phyloP scores from a whole-genome alignment of 2,329 filamentous ascomycete species.

The Aspergillus novofumigatus region DNA sequence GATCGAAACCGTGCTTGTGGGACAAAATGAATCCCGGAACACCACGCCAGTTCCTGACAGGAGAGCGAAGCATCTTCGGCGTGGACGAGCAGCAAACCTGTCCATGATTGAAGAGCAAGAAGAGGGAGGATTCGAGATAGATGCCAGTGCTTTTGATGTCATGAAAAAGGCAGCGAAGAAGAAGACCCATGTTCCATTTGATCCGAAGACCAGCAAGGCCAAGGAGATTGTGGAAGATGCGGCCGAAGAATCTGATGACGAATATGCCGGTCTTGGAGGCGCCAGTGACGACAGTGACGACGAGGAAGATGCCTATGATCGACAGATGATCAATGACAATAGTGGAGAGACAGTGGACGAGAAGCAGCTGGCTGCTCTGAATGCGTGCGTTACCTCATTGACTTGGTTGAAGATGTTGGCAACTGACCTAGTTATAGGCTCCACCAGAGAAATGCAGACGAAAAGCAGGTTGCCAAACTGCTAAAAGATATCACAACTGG shows the following conservation, averaged over 20 bases:
- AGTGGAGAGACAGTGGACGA: conserved; percentile 73
- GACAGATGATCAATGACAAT: conserved; percentile 87
- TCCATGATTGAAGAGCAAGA: conserved; percentile 45
- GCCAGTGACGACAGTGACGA: conserved; percentile 80
- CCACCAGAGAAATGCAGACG: conserved; percentile 72
- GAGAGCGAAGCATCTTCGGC: conserved; percentile 53
- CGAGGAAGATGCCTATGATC: conserved; percentile 70
- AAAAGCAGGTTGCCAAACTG: conserved; percentile 83
- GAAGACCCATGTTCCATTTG: conserved; percentile 58
- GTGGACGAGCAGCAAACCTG: conserved; percentile 40
- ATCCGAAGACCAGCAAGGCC: conserved; percentile 83
- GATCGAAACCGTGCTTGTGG: conserved; percentile 62
- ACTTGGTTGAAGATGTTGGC: conserved; percentile 1
- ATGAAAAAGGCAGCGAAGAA: conserved; percentile 62
- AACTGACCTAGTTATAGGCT: conserved; percentile 52
- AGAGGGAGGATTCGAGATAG: conserved; percentile 34
- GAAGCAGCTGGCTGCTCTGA: conserved; percentile 76
- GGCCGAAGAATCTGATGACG: conserved; percentile 95
- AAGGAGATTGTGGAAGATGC: conserved; percentile 87
- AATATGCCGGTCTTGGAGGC: conserved; percentile 91
- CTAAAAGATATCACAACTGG: conserved; percentile 92
- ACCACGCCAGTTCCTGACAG: conserved; percentile 64
- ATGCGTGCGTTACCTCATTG: conserved; percentile 61
- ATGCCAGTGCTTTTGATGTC: conserved; percentile 60
- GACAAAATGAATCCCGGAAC: conserved; percentile 28